These are phyloP conservation scores for Penicillium canescens DNA, from an alignment of 495 filamentous ascomycete genomes.

Conservation along the genomic window DNA sequence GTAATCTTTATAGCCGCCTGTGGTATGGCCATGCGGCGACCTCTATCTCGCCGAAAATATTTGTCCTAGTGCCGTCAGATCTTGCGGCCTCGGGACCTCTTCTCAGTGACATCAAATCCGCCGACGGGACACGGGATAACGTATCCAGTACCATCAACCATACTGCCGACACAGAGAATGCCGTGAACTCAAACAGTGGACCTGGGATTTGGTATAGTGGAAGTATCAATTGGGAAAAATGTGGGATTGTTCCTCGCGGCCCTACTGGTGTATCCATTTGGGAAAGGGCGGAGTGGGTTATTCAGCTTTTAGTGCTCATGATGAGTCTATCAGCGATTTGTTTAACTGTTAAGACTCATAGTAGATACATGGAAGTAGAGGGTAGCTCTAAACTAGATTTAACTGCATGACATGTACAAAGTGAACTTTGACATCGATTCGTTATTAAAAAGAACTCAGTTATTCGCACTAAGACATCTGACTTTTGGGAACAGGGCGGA, in stretches of 20 bases:
- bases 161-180: slow-evolving; percentile 19
- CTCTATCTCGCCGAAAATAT: slow-evolving; percentile 86
- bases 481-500: slow-evolving; percentile 60
- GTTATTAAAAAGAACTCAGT: too few relatives aligned
- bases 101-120: slow-evolving; percentile 75
- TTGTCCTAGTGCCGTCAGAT: slow-evolving; percentile 89
- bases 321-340: too few relatives aligned
- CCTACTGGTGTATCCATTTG: slow-evolving; percentile 82
- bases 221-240: slow-evolving; percentile 92
- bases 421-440: too few relatives aligned
- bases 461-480: slow-evolving; percentile 12
- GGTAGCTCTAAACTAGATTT: too few relatives aligned
- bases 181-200: slow-evolving; percentile 57
- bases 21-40: slow-evolving; percentile 84
- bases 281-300: slow-evolving; percentile 82
- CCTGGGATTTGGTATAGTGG: slow-evolving; percentile 82
- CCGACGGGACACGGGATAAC: slow-evolving; percentile 68
- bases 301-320: slow-evolving; percentile 69
- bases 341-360: too few relatives aligned
- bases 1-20: slow-evolving; percentile 82
- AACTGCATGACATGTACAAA: too few relatives aligned
- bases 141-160: slow-evolving; percentile 39
- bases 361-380: too few relatives aligned
- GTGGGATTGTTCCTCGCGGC: slow-evolving; percentile 86
- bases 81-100: slow-evolving; percentile 80